Percentiles rank a stretch among this genome's conserved stretches.
These are phyloP conservation scores for Trichophyton benhamiae DNA, from an alignment of 2,329 filamentous ascomycete genomes.

Conservation along the genomic window DNA sequence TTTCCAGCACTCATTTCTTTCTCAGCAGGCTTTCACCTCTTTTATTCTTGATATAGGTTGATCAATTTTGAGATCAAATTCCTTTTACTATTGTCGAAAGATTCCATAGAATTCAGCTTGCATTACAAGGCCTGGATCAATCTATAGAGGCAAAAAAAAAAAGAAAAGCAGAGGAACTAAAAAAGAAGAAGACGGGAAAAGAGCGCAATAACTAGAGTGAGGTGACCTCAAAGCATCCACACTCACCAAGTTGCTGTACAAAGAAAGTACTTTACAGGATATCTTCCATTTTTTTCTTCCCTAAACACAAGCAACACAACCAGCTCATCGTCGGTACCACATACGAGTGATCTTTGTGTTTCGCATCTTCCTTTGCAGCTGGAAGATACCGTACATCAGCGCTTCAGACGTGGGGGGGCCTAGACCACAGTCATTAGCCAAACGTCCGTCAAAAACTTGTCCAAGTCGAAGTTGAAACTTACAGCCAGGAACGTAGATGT, in stretches of 20 bases:
- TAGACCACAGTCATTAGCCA: slow-evolving; percentile 24
- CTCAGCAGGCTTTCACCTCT: not conserved
- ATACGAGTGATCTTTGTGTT: slow-evolving; percentile 44
- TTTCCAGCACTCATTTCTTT: not conserved
- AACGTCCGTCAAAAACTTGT: not conserved
- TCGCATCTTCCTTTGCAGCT: slow-evolving; percentile 69
- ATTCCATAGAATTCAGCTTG: not conserved
- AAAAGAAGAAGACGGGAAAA: not conserved
- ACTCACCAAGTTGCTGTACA: not conserved
- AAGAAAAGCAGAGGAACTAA: not conserved
- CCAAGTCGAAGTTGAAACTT: slow-evolving; percentile 29
- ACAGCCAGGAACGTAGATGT: slow-evolving; percentile 75
- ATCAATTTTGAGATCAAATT: too few relatives aligned
- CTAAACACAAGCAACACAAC: not conserved
- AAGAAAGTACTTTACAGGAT: slow-evolving; percentile 1
- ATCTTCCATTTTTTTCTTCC: not conserved
- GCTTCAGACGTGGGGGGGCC: slow-evolving; percentile 44
- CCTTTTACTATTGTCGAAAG: not conserved
- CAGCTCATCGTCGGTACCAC: slow-evolving; percentile 42
- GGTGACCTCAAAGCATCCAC: not conserved
- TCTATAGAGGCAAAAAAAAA: not conserved
- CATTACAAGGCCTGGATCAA: not conserved
- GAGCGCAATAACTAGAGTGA: not conserved
- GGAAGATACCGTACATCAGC: slow-evolving; percentile 57
- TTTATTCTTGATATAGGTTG: not conserved